phyloP scores from a whole-genome alignment of 179 eudicot species.

The Kewa caespitosa region DNA sequence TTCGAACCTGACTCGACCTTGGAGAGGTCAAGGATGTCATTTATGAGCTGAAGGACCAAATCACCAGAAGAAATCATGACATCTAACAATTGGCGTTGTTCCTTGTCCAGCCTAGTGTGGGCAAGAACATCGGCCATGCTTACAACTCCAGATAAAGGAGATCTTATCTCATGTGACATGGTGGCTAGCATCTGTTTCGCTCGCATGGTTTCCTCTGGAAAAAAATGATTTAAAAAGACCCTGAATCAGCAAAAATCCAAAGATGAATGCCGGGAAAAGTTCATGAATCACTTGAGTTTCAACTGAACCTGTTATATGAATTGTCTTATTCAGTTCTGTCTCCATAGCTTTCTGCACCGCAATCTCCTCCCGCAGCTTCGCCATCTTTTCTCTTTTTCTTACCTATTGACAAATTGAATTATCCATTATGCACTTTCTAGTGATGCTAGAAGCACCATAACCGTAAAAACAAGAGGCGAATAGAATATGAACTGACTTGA shows the following conservation, averaged over 20 bases:
- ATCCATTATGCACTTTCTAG: constrained; percentile 2
- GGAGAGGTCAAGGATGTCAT: constrained; percentile 93
- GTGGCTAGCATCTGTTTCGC: constrained; percentile 96
- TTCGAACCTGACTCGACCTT: constrained; percentile 90
- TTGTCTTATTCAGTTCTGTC: constrained; percentile 86
- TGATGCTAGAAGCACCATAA: too few species aligned
- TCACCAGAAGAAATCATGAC: constrained; percentile 96
- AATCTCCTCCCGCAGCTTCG: constrained; percentile 76
- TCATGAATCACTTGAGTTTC: constrained; percentile 12
- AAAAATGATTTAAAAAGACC: constrained; percentile 10
- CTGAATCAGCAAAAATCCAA: constrained; percentile 11
- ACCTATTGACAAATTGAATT: constrained; percentile 46
- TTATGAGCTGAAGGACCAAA: constrained; percentile 81
- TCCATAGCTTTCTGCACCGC: constrained; percentile 96
- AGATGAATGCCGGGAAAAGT: background rate
- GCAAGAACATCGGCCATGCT: constrained; percentile 92
- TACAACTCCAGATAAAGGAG: constrained; percentile 89
- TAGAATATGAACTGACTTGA: constrained; percentile 53
- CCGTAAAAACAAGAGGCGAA: background rate
- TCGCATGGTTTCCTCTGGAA: constrained; percentile 92
- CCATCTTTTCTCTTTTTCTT: constrained; percentile 84
- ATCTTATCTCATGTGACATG: constrained; percentile 96
- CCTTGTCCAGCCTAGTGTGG: constrained; percentile 66
- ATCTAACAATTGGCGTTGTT: constrained; percentile 64
- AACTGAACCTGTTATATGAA: constrained; percentile 73